Evolutionary conservation across 2,329 filamentous ascomycete genomes (phyloP).

Genomic region (Emergomyces pasteurianus): DNA sequence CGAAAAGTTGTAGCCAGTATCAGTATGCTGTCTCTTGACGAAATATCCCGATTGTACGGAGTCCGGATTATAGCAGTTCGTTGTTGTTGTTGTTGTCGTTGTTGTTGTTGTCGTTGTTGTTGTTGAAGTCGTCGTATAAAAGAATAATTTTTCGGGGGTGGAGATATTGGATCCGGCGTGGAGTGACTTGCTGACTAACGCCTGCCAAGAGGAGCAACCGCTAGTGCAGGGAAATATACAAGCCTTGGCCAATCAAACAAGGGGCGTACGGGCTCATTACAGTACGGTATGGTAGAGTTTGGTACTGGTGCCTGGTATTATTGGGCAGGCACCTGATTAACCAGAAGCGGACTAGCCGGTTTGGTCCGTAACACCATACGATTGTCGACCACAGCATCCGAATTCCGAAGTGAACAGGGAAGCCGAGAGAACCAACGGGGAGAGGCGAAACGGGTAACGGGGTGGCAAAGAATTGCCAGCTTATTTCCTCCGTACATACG

Average conservation of each 20-base stretch:
- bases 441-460: no score
- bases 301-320: no score
- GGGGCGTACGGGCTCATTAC: background rate
- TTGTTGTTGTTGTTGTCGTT: background rate
- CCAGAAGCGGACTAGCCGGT: background rate
- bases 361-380: background rate
- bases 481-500: no score
- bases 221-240: background rate
- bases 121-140: background rate
- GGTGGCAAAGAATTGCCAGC: no score
- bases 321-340: background rate
- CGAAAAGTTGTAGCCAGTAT: conserved; percentile 7
- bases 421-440: no score
- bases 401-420: no score
- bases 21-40: background rate
- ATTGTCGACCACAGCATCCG: background rate
- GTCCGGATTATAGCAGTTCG: no score
- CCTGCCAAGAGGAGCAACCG: background rate
- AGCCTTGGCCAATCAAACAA: background rate
- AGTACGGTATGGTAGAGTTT: background rate
- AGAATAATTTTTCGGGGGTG: background rate
- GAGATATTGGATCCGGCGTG: background rate
- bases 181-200: background rate
- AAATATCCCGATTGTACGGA: background rate
- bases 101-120: background rate